Percentiles rank a stretch among this genome's conserved stretches.
phyloP scores from a whole-genome alignment of 2,329 filamentous ascomycete genomes.

The Sporothrix euskadiensis region DNA sequence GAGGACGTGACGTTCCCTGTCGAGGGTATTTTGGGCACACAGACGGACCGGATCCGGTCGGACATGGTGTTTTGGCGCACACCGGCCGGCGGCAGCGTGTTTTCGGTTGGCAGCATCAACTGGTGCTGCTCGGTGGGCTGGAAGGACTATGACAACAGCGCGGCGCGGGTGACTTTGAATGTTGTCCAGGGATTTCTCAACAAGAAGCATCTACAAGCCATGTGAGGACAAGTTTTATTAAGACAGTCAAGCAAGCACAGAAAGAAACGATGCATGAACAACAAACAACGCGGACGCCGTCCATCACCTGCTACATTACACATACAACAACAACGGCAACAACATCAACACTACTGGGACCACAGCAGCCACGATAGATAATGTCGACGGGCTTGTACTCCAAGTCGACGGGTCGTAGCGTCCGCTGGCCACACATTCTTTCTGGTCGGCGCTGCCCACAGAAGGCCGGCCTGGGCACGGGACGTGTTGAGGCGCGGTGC shows the following conservation, averaged over 20 bases:
- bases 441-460: not conserved
- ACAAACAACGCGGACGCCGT: not conserved
- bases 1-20: conserved; percentile 35
- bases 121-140: conserved; percentile 32
- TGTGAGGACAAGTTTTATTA: not conserved
- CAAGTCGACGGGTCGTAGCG: conserved; percentile 40
- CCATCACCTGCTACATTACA: not conserved
- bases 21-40: conserved; percentile 33
- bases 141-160: not conserved
- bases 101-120: conserved; percentile 37
- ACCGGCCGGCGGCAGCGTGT: conserved; percentile 31
- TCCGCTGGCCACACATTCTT: conserved; percentile 46
- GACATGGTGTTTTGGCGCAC: conserved; percentile 36
- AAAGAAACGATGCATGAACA: not conserved
- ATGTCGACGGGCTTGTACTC: conserved; percentile 15
- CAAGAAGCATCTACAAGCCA: not conserved
- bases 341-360: not conserved
- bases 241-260: not conserved
- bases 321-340: not conserved
- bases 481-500: not conserved
- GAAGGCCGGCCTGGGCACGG: not conserved
- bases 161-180: not conserved
- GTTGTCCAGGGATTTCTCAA: not conserved
- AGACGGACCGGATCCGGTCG: conserved; percentile 33
- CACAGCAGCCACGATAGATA: not conserved